Evolutionary conservation across 23 red algal species (phyloP).

Genomic region (Pyropia yezoensis): DNA sequence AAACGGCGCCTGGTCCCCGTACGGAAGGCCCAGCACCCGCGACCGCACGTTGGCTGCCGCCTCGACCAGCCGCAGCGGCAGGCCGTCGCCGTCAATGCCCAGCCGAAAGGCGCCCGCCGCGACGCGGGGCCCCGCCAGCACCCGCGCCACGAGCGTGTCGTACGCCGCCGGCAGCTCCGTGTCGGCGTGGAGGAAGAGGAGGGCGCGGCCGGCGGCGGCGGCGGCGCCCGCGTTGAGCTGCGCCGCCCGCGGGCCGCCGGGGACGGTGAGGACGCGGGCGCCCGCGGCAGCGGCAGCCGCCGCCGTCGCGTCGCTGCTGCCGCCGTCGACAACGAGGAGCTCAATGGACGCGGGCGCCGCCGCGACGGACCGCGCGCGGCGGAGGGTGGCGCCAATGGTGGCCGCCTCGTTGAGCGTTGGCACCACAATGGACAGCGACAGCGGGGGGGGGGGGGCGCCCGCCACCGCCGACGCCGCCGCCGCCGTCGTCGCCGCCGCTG

Average conservation of each 20-base stretch:
- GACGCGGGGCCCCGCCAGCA: constrained; percentile 8
- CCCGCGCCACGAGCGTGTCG: constrained; percentile 13
- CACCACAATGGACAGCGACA: constrained; percentile 36
- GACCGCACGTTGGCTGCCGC: constrained; percentile 45
- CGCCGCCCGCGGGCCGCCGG: constrained; percentile 25
- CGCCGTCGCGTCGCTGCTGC: constrained; percentile 32
- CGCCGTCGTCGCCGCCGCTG: too few relatives aligned
- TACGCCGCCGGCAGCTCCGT: constrained; percentile 32
- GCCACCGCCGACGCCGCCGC: background rate
- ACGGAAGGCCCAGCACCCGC: constrained; percentile 39
- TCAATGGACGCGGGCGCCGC: background rate
- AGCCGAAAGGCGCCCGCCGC: constrained; percentile 70
- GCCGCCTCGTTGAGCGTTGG: constrained; percentile 57
- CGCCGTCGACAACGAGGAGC: constrained; percentile 70
- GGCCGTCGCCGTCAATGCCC: constrained; percentile 11
- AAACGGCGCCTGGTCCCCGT: constrained; percentile 90
- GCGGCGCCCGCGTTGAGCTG: constrained; percentile 56
- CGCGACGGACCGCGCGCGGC: background rate
- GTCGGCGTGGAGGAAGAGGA: constrained; percentile 85
- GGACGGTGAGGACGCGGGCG: constrained; percentile 14
- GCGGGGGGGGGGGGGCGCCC: background rate
- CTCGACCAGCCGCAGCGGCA: constrained; percentile 34
- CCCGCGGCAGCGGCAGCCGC: constrained; percentile 8
- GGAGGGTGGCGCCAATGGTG: constrained; percentile 33
- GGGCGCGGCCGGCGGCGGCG: constrained; percentile 6